These are phyloP conservation scores for Verticillium tricorpus DNA, from an alignment of 2,329 filamentous ascomycete species.

Conservation along the genomic window DNA sequence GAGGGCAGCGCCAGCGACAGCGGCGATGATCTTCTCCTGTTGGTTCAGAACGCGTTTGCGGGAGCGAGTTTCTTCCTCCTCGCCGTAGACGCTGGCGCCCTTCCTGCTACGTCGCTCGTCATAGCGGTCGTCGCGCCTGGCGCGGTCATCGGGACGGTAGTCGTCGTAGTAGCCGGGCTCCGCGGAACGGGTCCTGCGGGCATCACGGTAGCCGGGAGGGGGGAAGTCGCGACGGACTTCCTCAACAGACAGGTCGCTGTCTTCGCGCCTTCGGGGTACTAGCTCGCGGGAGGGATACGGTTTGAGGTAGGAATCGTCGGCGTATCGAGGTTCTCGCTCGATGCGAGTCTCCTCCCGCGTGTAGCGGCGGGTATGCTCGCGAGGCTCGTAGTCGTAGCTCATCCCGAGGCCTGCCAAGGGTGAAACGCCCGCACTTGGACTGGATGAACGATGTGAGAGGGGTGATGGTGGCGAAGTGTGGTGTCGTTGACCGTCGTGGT, in stretches of 20 bases:
- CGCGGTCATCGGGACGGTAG: constrained; percentile 36
- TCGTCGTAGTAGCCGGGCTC: constrained; percentile 57
- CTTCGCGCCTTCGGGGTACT: constrained; percentile 59
- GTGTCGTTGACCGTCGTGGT: neutral
- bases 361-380: constrained; percentile 40
- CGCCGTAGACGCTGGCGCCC: constrained; percentile 46
- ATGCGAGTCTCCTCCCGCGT: constrained; percentile 51
- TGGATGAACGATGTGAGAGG: neutral
- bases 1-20: constrained; percentile 59
- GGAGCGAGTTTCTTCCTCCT: constrained; percentile 55
- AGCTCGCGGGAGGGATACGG: constrained; percentile 46
- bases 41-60: constrained; percentile 49
- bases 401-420: constrained; percentile 1
- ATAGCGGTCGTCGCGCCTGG: constrained; percentile 40
- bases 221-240: constrained; percentile 83
- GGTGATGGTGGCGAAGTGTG: neutral
- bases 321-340: constrained; percentile 45
- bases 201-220: constrained; percentile 56
- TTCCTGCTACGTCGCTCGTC: constrained; percentile 46
- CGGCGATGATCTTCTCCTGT: constrained; percentile 63
- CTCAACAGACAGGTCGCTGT: constrained; percentile 72
- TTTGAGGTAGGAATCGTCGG: constrained; percentile 47
- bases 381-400: constrained; percentile 52
- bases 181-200: constrained; percentile 60
- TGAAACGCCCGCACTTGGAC: neutral